Base-by-base conservation (phyloP, 352 stramenopile species). In the Pythium chondricola region DNA sequence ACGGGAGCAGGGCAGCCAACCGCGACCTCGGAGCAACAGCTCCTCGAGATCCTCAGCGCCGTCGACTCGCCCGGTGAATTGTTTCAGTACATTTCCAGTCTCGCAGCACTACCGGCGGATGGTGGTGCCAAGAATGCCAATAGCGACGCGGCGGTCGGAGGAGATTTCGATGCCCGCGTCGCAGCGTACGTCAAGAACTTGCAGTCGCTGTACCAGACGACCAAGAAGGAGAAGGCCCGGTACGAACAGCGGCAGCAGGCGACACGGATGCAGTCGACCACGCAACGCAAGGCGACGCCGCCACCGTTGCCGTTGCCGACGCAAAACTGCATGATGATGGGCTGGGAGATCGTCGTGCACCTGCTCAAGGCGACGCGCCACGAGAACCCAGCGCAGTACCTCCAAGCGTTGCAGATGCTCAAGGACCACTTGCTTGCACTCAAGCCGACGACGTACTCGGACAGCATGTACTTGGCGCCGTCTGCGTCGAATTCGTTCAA, bases 291-390 rank as follows among this genome's bases (percentile, higher is more conserved):
- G 56, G 65, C 81, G 29, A 66, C 67, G 10, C 81, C 83, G 5
- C 80, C 80, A 5, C 81, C 83, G 2, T 53, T 94, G 16, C 83
- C 80, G 24, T 43, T 92, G 27, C 83, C 83, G 14, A 94, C 83
- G 17, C 80, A 94, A 46, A 92, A 83, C 50, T 92, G 80, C 46
- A 62, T 94, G 61, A 63, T 69, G 4, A 88, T 94, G 71, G 80
- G 83, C 8, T 92, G 83, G 83, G 80, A 92, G 18, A 59, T 94
- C 21, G 78, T 79, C 20, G 56, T 86, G 1, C 74, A 85, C 27
- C 54, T 94, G 44, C 60, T 94, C 10, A 75, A 73, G 39, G 76
- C 83, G 2, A 92, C 83, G 3, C 64, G 67, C 18, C 63, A 50
- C 22, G 77, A 85, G 17, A 88, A 88, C 36, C 66, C 73, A 7